Percentiles rank a stretch among this genome's conserved stretches.
phyloP scores from a whole-genome alignment of 768 basidiomycete species.

The Tulasnella sp. region DNA sequence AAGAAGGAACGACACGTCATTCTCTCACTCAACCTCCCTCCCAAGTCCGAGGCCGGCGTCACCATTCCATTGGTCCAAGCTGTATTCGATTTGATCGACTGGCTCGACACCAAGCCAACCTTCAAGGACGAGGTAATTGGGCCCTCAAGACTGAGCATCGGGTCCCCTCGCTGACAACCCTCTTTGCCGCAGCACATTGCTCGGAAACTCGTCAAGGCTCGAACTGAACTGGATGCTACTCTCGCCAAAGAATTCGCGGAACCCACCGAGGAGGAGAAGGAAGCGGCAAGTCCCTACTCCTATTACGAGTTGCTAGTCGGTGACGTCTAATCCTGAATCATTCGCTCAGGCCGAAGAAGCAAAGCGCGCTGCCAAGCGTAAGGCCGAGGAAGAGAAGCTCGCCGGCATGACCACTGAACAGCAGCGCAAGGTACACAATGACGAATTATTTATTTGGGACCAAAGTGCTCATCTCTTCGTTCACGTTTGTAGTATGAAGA shows the following conservation, averaged over 20 bases:
- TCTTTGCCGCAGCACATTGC: constrained; percentile 46
- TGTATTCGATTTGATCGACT: constrained; percentile 72
- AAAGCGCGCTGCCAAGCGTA: constrained; percentile 67
- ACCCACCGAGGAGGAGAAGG: constrained; percentile 56
- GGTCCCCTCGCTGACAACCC: neutral
- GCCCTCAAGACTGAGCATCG: neutral
- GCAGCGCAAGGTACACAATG: constrained; percentile 64
- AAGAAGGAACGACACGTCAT: no score
- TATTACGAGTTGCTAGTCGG: neutral
- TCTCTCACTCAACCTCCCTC: no score
- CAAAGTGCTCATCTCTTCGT: neutral
- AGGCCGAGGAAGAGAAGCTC: constrained; percentile 67
- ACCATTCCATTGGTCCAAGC: constrained; percentile 61
- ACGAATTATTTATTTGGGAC: neutral
- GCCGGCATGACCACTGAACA: constrained; percentile 70
- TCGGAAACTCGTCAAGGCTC: constrained; percentile 64
- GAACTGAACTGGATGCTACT: constrained; percentile 66
- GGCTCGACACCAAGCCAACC: constrained; percentile 44
- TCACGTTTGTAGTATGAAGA: constrained; percentile 52
- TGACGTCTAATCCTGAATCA: no score
- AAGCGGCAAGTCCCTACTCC: constrained; percentile 48
- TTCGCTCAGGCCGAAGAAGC: constrained; percentile 45
- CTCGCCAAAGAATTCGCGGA: constrained; percentile 56
- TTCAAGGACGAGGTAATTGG: constrained; percentile 63
- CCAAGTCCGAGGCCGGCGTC: no score